Conservation (phyloP, 495 filamentous ascomycete genomes). For the Opeltia flavorubescens region DNA sequence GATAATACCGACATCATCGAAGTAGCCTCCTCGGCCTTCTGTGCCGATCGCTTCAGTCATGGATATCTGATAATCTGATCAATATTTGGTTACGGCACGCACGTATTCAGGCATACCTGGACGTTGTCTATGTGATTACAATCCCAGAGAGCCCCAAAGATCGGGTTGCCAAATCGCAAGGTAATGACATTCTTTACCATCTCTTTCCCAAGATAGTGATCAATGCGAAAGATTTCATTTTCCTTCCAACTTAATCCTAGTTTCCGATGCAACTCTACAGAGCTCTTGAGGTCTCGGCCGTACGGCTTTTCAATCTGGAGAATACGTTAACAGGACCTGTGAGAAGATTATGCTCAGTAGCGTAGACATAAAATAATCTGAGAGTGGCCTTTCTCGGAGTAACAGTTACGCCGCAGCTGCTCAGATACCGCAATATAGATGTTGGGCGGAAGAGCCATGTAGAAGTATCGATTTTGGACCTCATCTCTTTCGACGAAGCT, state of each 20-base stretch:
- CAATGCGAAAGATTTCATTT: slow-evolving; percentile 97
- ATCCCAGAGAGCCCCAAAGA: slow-evolving; percentile 97
- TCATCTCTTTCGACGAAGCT: slow-evolving; percentile 9
- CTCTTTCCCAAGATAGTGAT: slow-evolving; percentile 98
- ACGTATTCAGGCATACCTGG: slow-evolving; percentile 26
- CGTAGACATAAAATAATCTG: slow-evolving; percentile 18
- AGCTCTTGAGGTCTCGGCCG: slow-evolving; percentile 87
- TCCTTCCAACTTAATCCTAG: slow-evolving; percentile 95
- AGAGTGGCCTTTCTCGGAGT: slow-evolving; percentile 7
- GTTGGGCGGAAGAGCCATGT: slow-evolving; percentile 14
- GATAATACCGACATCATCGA: slow-evolving; percentile 97
- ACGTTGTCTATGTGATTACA: slow-evolving; percentile 97
- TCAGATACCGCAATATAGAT: slow-evolving; percentile 13
- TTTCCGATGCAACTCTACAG: slow-evolving; percentile 82
- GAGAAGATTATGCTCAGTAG: background rate
- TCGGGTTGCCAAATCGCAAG: slow-evolving; percentile 93
- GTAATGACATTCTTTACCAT: slow-evolving; percentile 99
- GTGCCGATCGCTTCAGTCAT: slow-evolving; percentile 99
- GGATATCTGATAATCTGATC: slow-evolving; percentile 45
- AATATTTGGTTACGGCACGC: no score
- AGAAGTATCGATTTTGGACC: slow-evolving; percentile 14
- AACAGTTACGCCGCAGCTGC: slow-evolving; percentile 11
- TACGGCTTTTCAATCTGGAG: slow-evolving; percentile 93
- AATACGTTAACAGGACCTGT: background rate
- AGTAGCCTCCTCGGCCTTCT: slow-evolving; percentile 94